A percentile compares a stretch with the other conserved stretches of the same genome.
Conservation (phyloP, 2,329 filamentous ascomycete species). For the Cladosporium cucumerinum region DNA sequence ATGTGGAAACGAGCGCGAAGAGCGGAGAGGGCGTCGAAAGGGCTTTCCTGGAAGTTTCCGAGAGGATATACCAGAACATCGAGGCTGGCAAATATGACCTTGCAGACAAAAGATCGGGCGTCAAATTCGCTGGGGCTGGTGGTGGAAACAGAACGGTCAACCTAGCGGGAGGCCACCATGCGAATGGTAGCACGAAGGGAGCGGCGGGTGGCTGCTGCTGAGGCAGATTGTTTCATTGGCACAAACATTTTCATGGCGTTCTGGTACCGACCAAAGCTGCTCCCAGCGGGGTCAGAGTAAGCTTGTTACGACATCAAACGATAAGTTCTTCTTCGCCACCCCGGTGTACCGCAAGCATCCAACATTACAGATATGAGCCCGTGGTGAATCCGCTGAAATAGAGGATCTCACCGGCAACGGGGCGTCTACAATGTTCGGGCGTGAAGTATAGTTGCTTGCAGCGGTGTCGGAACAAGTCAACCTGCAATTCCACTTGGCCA, state of each 20-base stretch:
- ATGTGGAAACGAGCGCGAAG: conserved; percentile 95
- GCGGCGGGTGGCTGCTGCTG: conserved; percentile 11
- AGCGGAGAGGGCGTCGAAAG: conserved; percentile 90
- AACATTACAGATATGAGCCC: background rate
- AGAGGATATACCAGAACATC: conserved; percentile 95
- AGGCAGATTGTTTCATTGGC: background rate
- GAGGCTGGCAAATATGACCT: conserved; percentile 92
- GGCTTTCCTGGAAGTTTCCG: conserved; percentile 88
- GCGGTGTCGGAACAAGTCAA: background rate
- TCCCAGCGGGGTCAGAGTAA: background rate
- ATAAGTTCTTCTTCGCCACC: background rate
- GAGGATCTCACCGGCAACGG: background rate
- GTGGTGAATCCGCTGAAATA: background rate
- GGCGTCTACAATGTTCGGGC: background rate
- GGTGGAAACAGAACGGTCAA: conserved; percentile 44
- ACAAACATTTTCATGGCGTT: conserved; percentile 12
- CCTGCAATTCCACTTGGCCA: background rate
- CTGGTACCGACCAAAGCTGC: background rate
- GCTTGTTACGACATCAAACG: background rate
- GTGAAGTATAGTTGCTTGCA: background rate
- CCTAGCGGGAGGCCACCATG: conserved; percentile 27
- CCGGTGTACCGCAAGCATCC: too few relatives aligned
- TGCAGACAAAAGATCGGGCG: conserved; percentile 86
- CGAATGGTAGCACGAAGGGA: conserved; percentile 7
- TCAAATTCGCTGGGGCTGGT: conserved; percentile 65